Base-by-base conservation (phyloP, 2,329 filamentous ascomycete species). In the Cytospora piceae region DNA sequence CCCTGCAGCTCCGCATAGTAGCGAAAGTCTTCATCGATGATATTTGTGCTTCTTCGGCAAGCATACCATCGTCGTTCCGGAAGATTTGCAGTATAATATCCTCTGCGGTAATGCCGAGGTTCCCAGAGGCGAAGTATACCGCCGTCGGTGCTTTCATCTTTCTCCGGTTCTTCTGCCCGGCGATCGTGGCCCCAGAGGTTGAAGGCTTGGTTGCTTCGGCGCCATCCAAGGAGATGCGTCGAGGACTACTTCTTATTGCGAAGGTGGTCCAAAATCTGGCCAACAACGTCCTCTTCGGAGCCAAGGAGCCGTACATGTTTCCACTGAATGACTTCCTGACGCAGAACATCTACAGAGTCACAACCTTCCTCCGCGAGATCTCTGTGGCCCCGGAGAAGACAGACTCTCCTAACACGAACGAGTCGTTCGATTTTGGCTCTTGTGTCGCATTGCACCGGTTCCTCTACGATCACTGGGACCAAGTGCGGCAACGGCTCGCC, bases 281-380 rank as follows among this genome's bases (percentile, higher is more conserved):
- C 42, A 91, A 91, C 71, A 91, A 91, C 65, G 88, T 90, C 32
- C 79, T 90, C 1, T 91, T 91, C 70, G 88, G 89, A 4, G 87
- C 87, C 39, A 91, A 91, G 74, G 88, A 91, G 72, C 86, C 87
- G 4, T 91, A 90, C 72, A 91, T 91, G 89, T 89, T 87, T 68
- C 87, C 88, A 1, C 77, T 91, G 27, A 90, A 91, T 72, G 84
- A 89, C 65, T 91, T 91, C 67, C 75, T 91, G 27, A 86, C 87
- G 0, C 82, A 88, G 68, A 89, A 91, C 69, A 90, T 91, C 60
- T 89, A 88, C 73, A 79, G 82, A 39, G 86, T 91, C 20, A 90
- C 87, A 2, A 85, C 84, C 0, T 91, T 91, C 70, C 76, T 91
- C 32, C 81, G 87, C 31, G 86, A 90, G 71, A 90, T 91, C 67